Base-by-base conservation (phyloP, 2,329 filamentous ascomycete species). In the Geoglossum cookeanum region DNA sequence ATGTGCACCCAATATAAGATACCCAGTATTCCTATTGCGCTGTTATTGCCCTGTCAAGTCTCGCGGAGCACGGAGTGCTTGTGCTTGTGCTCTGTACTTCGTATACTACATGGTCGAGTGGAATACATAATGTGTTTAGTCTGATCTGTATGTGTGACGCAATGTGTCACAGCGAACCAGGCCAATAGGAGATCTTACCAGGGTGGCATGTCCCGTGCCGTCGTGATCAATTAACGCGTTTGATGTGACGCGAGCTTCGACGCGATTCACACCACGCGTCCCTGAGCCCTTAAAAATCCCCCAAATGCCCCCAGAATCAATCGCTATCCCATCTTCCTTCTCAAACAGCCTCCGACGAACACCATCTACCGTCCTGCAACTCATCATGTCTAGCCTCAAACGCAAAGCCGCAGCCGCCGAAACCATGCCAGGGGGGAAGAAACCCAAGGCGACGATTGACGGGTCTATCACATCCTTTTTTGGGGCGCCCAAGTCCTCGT, bases 391-490 rank as follows among this genome's bases (percentile, higher is more conserved):
- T 4, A 27, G 49, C 29, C 69, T 76, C 62, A 77, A 77, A 64
- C 72, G 74, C 59, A 76, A 76, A 65, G 73, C 74, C 37, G 69
- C 68, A 57, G 70, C 72, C 42, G 60, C 66, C 30, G 70, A 69
- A 29, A 67, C 69, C 15, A 22, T 22, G 22, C 69, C 71, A 11
- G 70, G 72, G 17, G 69, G 70, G 55, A 76, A 76, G 63, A 76
- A 76, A 63, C 66, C 73, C 42, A 76, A 76, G 62, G 64, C 48
- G 3, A 37, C 32, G 1, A 17, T 78, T 56, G 84, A 92, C 65
- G 80, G 76, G 60, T 89, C 77, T 72, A 94, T 98, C 66, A 90
- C 84, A 32, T 86, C 88, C 15, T 97, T 97, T 76, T 97, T 98
- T 65, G 79, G 81, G 13, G 75, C 79, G 17, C 82, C 88, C 4